phyloP scores from a whole-genome alignment of 768 basidiomycete species.

The Leccinum olivaceopallidum region DNA sequence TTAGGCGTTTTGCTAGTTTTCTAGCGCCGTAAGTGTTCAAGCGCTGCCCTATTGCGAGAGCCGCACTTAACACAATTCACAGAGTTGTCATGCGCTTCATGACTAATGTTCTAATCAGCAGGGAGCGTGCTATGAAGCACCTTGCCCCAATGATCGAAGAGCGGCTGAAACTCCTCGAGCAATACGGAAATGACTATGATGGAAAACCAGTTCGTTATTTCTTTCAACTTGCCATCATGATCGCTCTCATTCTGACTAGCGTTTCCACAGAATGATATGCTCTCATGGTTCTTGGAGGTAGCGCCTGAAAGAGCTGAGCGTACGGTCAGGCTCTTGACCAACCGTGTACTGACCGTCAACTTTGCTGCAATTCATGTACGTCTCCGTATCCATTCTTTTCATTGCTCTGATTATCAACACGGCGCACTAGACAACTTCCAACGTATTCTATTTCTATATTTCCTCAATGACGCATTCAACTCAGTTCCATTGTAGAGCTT shows the following conservation, averaged over 20 bases:
- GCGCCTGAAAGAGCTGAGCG: not conserved
- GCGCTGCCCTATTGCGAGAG: not conserved
- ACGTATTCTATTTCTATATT: not conserved
- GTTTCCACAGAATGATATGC: not conserved
- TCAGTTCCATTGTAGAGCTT: not conserved
- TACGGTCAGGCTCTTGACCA: not conserved
- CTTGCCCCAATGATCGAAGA: not conserved
- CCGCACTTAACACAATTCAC: not conserved
- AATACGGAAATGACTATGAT: not conserved
- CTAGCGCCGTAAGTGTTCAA: not conserved
- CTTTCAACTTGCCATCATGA: not conserved
- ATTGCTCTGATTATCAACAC: not conserved
- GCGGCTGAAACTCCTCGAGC: not conserved
- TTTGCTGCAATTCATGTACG: conserved; percentile 18
- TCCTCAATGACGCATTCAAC: not conserved
- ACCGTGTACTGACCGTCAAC: not conserved
- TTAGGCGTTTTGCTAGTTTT: not conserved
- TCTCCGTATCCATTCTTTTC: not conserved
- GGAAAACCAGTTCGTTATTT: not conserved
- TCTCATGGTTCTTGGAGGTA: not conserved
- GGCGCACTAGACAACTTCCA: not conserved
- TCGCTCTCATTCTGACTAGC: not conserved
- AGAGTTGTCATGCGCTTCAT: not conserved
- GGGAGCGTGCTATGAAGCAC: not conserved
- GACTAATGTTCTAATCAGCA: not conserved